These are phyloP conservation scores for Plasmodium reichenowi DNA, from an alignment of 169 alveolate species.

Conservation along the genomic window DNA sequence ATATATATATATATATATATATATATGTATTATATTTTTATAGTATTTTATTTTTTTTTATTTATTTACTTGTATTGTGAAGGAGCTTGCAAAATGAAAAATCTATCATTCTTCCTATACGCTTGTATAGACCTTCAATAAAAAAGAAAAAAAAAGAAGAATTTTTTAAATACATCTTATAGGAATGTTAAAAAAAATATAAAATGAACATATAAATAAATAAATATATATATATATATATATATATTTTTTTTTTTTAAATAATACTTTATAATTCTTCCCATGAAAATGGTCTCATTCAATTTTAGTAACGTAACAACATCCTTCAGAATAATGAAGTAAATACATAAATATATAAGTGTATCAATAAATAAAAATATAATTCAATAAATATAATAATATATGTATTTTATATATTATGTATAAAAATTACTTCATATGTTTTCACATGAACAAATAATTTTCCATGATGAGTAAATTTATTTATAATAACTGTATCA, in stretches of 20 bases:
- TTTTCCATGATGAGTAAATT: slow-evolving; percentile 72
- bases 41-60: not conserved
- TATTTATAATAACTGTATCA: slow-evolving; percentile 50
- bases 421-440: slow-evolving; percentile 61
- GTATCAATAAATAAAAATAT: slow-evolving; percentile 18
- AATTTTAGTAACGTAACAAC: slow-evolving; percentile 68
- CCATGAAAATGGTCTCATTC: slow-evolving; percentile 75
- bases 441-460: slow-evolving; percentile 75
- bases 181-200: not conserved
- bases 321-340: slow-evolving; percentile 25
- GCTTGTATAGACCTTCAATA: slow-evolving; percentile 71
- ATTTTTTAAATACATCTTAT: too few relatives aligned
- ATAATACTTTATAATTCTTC: slow-evolving; percentile 67
- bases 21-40: not conserved
- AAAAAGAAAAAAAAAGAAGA: slow-evolving; percentile 7
- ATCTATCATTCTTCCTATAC: slow-evolving; percentile 47
- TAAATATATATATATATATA: slow-evolving; percentile 1
- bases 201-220: slow-evolving; percentile 1
- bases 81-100: slow-evolving; percentile 63
- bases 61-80: slow-evolving; percentile 65
- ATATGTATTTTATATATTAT: slow-evolving; percentile 1
- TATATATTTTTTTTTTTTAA: not conserved
- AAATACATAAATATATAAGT: too few relatives aligned
- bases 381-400: slow-evolving; percentile 30
- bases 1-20: slow-evolving; percentile 5